Evolutionary conservation across 345 rosid species (phyloP), one percentile per base, ranked within the genome.

Genomic region (Salix udensis): DNA sequence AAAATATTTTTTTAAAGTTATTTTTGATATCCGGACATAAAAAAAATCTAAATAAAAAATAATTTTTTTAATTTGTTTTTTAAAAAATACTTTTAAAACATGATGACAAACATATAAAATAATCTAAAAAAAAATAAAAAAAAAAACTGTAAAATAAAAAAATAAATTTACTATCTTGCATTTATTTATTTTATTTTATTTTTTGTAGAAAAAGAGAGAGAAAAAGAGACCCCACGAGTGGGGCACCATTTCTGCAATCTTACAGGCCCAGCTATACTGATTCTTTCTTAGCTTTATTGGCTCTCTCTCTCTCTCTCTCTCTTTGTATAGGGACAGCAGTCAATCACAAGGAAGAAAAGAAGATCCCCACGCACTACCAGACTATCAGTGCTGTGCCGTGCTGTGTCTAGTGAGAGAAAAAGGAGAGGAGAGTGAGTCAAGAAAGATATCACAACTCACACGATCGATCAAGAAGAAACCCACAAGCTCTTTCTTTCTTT

Each of bases 311-410:
- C 62, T 48, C 44, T 71, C 72, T 15, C 36, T 34, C 36, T 31
- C 28, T 53, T 13, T 31, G 53, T 44, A 19, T 21, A 37, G 26
- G 42, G 83, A 73, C 82, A 80, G 65, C 73, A 82, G 83, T 85
- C 84, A 80, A 82, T 75, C 71, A 65, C 76, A 78, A 72, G 78
- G 53, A 67, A 74, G 76, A 71, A 71, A 74, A 77, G 77, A 79
- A 79, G 81, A 81, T 76, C 83, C 82, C 78, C 87, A 68, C 84
- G 70, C 87, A 79, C 83, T 79, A 55, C 79, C 68, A 76, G 48
- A 73, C 64, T n/a, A 4, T n/a, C 28, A 58, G 64, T 58, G 64
- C 64, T 55, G 61, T n/a, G 26, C 9, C 14, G 52, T 46, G 52
- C 52, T 46, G 16, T 46, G 52, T 46, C 16, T 14, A 12, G 52